A percentile compares a stretch with the other conserved stretches of the same genome.
phyloP scores from a whole-genome alignment of 768 basidiomycete genomes.

The Zangia roseola region DNA sequence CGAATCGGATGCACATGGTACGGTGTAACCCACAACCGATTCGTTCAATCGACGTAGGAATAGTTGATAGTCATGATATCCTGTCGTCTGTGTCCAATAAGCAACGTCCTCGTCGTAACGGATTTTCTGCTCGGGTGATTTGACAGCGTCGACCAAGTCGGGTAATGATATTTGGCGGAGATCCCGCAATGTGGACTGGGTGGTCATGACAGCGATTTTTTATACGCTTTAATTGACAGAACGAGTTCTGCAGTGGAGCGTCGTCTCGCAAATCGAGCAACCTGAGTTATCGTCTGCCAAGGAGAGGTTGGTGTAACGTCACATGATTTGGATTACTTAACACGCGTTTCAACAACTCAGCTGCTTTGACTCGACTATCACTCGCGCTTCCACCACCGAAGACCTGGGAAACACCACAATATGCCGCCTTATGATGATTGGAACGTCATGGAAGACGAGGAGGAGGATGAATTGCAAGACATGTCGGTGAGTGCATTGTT shows the following conservation, averaged over 20 bases:
- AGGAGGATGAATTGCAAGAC: conserved; percentile 81
- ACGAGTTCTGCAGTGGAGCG: too few relatives aligned
- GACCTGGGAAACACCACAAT: background rate
- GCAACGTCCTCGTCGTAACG: conserved; percentile 70
- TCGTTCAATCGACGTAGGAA: conserved; percentile 79
- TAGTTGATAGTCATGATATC: conserved; percentile 70
- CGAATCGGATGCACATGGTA: conserved; percentile 38
- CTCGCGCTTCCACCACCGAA: background rate
- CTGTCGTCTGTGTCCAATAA: conserved; percentile 66
- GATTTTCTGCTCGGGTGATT: conserved; percentile 54
- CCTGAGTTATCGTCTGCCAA: background rate
- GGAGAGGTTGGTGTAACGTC: conserved; percentile 9
- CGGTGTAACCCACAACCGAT: conserved; percentile 64
- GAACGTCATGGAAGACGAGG: conserved; percentile 77
- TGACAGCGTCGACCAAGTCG: conserved; percentile 12
- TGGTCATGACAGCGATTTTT: conserved; percentile 9
- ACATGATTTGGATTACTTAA: conserved; percentile 25
- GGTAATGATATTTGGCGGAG: conserved; percentile 33
- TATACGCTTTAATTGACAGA: background rate
- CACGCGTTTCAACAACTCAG: conserved; percentile 14
- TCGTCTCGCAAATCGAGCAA: background rate
- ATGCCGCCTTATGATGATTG: conserved; percentile 80
- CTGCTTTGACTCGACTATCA: conserved; percentile 3
- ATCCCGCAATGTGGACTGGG: conserved; percentile 17
- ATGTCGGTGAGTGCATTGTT: conserved; percentile 44